Conservation (phyloP, 768 basidiomycete species). For the Boletus bicolor region DNA sequence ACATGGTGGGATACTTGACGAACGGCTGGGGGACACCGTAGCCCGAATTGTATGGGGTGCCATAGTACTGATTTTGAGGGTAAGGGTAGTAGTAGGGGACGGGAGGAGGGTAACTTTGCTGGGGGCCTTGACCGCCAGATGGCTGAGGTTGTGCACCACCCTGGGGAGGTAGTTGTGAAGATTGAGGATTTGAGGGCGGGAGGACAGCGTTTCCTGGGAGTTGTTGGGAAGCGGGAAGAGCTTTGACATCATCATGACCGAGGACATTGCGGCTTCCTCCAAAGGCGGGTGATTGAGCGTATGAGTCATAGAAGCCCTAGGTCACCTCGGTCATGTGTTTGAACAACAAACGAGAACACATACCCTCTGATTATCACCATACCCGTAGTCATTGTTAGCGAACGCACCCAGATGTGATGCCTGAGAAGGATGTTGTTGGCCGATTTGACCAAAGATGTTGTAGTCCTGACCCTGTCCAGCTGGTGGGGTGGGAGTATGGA, state of each 20-base stretch:
- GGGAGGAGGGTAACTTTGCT: conserved; percentile 65
- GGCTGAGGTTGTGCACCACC: conserved; percentile 54
- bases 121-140: conserved; percentile 57
- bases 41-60: conserved; percentile 61
- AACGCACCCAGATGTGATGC: conserved; percentile 52
- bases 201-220: conserved; percentile 49
- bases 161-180: conserved; percentile 51
- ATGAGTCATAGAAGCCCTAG: conserved; percentile 77
- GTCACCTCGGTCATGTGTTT: conserved; percentile 15
- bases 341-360: conserved; percentile 21
- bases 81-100: conserved; percentile 62
- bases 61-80: conserved; percentile 75
- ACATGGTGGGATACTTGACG: conserved; percentile 76
- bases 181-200: conserved; percentile 51
- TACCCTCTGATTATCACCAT: conserved; percentile 65
- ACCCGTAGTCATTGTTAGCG: conserved; percentile 62
- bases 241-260: conserved; percentile 75
- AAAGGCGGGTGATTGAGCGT: conserved; percentile 62
- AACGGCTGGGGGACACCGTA: conserved; percentile 62
- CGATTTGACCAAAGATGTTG: conserved; percentile 64
- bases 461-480: conserved; percentile 59
- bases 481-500: conserved; percentile 77
- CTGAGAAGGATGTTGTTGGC: conserved; percentile 53
- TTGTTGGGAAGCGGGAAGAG: conserved; percentile 57
- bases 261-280: conserved; percentile 57